These are phyloP conservation scores for Calocybe cyanea DNA, from an alignment of 768 basidiomycete genomes.

Conservation along the genomic window DNA sequence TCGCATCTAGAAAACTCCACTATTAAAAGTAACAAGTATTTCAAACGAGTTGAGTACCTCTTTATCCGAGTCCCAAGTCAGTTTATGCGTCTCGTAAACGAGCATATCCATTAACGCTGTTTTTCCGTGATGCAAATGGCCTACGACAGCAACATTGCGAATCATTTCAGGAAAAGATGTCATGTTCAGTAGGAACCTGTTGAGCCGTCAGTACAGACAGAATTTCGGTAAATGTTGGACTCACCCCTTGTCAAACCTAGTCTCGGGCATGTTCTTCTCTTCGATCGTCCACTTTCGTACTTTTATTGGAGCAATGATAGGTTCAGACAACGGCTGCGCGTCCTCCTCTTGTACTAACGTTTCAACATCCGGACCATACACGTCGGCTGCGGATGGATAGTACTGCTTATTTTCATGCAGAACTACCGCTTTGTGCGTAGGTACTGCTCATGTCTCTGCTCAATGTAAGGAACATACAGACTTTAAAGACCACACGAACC, in stretches of 20 bases:
- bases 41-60: slow-evolving; percentile 50
- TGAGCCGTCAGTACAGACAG: slow-evolving; percentile 5
- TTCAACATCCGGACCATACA: slow-evolving; percentile 93
- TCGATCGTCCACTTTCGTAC: slow-evolving; percentile 92
- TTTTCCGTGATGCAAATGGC: slow-evolving; percentile 97
- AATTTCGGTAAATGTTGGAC: slow-evolving; percentile 10
- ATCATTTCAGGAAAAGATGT: slow-evolving; percentile 91
- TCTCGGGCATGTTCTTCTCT: slow-evolving; percentile 94
- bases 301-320: slow-evolving; percentile 94
- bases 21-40: slow-evolving; percentile 3
- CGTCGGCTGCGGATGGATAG: slow-evolving; percentile 87
- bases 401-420: slow-evolving; percentile 98
- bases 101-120: slow-evolving; percentile 97
- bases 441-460: slow-evolving; percentile 43
- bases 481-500: slow-evolving; percentile 36
- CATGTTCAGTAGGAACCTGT: slow-evolving; percentile 89
- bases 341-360: slow-evolving; percentile 98
- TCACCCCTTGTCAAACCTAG: slow-evolving; percentile 96
- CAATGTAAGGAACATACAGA: slow-evolving; percentile 11
- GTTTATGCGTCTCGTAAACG: slow-evolving; percentile 92
- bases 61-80: slow-evolving; percentile 89
- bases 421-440: slow-evolving; percentile 76
- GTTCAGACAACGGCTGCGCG: slow-evolving; percentile 90
- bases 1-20: slow-evolving; percentile 54
- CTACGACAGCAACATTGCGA: slow-evolving; percentile 93